Evolutionary conservation across 2,329 filamentous ascomycete species (phyloP).

Genomic region (Nothophaeocryptopus gaeumannii): DNA sequence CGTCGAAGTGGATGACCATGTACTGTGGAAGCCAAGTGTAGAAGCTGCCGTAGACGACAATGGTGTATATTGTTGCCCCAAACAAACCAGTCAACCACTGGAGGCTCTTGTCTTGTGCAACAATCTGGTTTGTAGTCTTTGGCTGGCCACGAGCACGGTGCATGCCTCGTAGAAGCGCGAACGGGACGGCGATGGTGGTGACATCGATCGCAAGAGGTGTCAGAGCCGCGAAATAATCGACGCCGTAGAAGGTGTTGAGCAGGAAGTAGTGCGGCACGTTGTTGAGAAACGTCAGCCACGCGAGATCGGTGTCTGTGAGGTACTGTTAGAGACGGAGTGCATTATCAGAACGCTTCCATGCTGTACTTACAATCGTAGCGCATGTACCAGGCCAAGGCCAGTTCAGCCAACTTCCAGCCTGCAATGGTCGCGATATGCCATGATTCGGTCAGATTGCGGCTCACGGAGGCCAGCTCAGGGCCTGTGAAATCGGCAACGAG

Average conservation of each 20-base stretch:
- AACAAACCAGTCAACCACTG: conserved; percentile 65
- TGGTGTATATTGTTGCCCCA: conserved; percentile 69
- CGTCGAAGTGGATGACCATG: conserved; percentile 73
- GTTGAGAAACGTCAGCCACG: conserved; percentile 57
- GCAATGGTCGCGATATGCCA: conserved; percentile 58
- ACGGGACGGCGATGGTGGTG: conserved; percentile 67
- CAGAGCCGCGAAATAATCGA: conserved; percentile 60
- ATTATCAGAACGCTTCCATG: not conserved
- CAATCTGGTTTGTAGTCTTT: conserved; percentile 46
- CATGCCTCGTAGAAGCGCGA: conserved; percentile 68
- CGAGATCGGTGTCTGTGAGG: conserved; percentile 42
- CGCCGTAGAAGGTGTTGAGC: conserved; percentile 71
- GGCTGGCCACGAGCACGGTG: conserved; percentile 61
- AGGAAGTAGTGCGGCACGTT: conserved; percentile 75
- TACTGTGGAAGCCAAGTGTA: conserved; percentile 67
- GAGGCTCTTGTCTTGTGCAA: conserved; percentile 60
- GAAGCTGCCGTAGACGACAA: conserved; percentile 68
- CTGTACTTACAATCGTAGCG: conserved; percentile 65
- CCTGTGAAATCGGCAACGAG: conserved; percentile 58
- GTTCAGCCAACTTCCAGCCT: conserved; percentile 60
- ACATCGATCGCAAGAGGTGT: conserved; percentile 66
- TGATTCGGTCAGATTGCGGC: conserved; percentile 61
- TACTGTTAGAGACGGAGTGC: conserved; percentile 10
- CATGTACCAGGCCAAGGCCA: conserved; percentile 70
- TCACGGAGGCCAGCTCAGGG: conserved; percentile 66